A percentile compares a stretch with the other conserved stretches of the same genome.
These are phyloP conservation scores for Aspergillus pseudotamarii DNA, from an alignment of 2,329 filamentous ascomycete species.

Conservation along the genomic window DNA sequence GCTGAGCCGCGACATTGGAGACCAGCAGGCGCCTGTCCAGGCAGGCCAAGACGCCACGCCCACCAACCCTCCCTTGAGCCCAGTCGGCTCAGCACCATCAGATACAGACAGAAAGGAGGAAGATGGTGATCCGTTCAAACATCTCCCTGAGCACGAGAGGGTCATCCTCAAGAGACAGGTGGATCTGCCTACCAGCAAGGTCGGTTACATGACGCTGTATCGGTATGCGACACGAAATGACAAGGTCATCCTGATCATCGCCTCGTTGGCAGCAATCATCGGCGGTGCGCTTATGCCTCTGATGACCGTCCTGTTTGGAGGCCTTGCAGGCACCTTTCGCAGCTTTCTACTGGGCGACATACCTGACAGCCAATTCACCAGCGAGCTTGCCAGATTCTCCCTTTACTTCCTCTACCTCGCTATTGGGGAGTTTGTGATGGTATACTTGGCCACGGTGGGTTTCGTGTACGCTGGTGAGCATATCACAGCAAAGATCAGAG, in stretches of 20 bases:
- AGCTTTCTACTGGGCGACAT: background rate
- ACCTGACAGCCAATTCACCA: background rate
- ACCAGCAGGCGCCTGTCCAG: background rate
- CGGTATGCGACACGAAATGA: background rate
- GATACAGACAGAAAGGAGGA: background rate
- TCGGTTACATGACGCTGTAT: background rate
- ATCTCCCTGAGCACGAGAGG: background rate
- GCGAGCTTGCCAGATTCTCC: background rate
- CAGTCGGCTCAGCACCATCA: background rate
- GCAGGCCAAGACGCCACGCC: background rate
- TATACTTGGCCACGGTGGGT: conserved; percentile 75
- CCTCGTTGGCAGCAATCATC: background rate
- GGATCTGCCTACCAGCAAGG: background rate
- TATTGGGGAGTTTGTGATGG: conserved; percentile 69
- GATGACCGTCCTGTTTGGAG: background rate
- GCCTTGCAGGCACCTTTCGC: background rate
- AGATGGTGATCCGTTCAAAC: background rate
- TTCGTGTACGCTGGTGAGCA: conserved; percentile 79
- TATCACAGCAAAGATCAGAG: conserved; percentile 69
- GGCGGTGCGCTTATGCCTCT: background rate
- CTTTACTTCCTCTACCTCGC: conserved; percentile 63
- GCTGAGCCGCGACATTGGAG: background rate
- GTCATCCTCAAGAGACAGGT: background rate
- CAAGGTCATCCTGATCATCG: background rate
- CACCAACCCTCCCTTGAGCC: background rate